A percentile compares a stretch with the other conserved stretches of the same genome.
phyloP scores from a whole-genome alignment of 1,284 basidiomycete genomes.

The Cystobasidium sp. region DNA sequence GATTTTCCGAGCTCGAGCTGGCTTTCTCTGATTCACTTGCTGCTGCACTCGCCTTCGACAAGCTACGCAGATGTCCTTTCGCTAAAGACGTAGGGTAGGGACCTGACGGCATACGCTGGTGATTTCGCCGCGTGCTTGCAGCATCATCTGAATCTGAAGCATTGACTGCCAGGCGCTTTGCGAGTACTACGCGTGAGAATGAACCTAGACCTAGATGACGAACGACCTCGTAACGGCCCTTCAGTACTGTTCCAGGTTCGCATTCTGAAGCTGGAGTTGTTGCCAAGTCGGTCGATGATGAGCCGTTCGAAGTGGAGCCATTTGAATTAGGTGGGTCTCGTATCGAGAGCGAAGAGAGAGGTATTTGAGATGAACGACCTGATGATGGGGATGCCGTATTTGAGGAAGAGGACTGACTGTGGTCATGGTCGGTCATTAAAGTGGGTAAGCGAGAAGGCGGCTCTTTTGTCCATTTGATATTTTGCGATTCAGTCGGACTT shows the following conservation, averaged over 20 bases:
- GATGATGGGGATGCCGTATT: slow-evolving; percentile 7
- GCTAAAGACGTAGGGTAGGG: slow-evolving; percentile 19
- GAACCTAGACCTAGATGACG: slow-evolving; percentile 51
- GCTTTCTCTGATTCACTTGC: not conserved
- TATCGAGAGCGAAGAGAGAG: not conserved
- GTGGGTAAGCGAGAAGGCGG: slow-evolving; percentile 31
- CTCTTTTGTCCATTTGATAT: slow-evolving; percentile 26
- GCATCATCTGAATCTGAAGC: slow-evolving; percentile 3
- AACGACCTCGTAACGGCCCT: slow-evolving; percentile 41
- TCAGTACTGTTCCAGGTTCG: slow-evolving; percentile 34
- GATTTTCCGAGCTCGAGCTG: slow-evolving; percentile 53
- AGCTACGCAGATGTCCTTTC: slow-evolving; percentile 1
- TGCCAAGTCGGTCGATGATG: not conserved
- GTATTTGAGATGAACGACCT: not conserved
- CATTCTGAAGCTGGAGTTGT: not conserved
- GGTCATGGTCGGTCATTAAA: slow-evolving; percentile 19
- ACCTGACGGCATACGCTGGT: slow-evolving; percentile 9
- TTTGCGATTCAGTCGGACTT: slow-evolving; percentile 33
- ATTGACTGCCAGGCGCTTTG: slow-evolving; percentile 11
- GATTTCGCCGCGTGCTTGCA: slow-evolving; percentile 5
- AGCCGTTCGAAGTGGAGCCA: not conserved
- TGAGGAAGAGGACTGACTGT: not conserved
- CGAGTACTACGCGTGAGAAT: slow-evolving; percentile 51
- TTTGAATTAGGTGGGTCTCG: not conserved
- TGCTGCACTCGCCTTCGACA: slow-evolving; percentile 4